Base-by-base conservation (phyloP, 1,284 basidiomycete genomes). In the Ceratobasidium sp. region DNA sequence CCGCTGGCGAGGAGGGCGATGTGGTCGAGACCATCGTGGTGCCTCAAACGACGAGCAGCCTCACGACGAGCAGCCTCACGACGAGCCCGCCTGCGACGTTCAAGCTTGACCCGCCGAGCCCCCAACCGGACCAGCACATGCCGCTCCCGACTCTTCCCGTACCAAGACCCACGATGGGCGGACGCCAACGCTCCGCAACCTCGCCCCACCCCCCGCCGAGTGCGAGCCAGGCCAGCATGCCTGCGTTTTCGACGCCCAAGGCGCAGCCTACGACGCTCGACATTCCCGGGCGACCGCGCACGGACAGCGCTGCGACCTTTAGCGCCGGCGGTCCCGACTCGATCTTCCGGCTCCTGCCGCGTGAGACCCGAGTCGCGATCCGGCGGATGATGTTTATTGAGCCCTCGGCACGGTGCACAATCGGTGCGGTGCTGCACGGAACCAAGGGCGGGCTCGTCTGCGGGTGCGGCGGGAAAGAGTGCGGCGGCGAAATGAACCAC, bases 341-440 rank as follows among this genome's bases (percentile, higher is more conserved):
- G 39, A 98, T 99, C 81, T 99, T 99, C 88, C 89, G 96, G n/a
- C 86, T 99, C 6, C 86, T 99, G 24, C 97, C 97, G 5, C 91
- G 97, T 75, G 97, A 98, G 84, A 91, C 94, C 19, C 89, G 96
- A 53, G 87, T 90, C 16, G 95, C 94, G 11, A 86, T 99, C 72
- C 92, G 95, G 76, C 89, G 96, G 71, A 99, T 99, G 98, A 87
- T 99, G 79, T 92, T 90, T 76, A 89, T 98, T 72, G 96, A 98
- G 81, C 94, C 96, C 0, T 85, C 87, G 9, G 89, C 92, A 72
- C 90, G 98, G 46, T 98, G 95, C 81, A 98, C 98, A 31, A 88
- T 99, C 71, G 92, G 93, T n/a, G 95, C 98, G 80, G 83, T 99
- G 59, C 85, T 98, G 74, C 90, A 92, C 79, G 97, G 97, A 43